Evolutionary conservation across 1,284 basidiomycete species (phyloP).

Genomic region (Hemileia vastatrix): DNA sequence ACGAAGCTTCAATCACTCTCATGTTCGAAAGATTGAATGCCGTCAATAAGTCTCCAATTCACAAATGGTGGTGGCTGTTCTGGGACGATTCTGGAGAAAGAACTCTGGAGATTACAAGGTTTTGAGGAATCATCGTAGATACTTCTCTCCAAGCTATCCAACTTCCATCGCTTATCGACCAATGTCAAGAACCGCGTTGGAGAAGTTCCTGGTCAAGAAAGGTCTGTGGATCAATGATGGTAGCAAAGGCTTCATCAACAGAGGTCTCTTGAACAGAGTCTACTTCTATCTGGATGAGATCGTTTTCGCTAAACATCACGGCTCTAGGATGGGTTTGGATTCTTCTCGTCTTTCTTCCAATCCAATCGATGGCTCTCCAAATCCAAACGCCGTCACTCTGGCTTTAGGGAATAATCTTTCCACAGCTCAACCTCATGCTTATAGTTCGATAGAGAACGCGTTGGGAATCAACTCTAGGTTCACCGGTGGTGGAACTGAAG

Average conservation of each 20-base stretch:
- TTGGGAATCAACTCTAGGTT: neutral
- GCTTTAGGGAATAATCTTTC: neutral
- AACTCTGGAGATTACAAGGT: conserved; percentile 40
- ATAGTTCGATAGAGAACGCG: neutral
- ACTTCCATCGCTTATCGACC: conserved; percentile 67
- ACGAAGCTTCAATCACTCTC: conserved; percentile 51
- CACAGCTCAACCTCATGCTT: neutral
- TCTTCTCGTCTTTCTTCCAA: neutral
- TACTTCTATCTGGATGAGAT: conserved; percentile 65
- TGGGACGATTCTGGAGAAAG: conserved; percentile 53
- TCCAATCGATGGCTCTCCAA: neutral
- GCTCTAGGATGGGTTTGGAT: neutral
- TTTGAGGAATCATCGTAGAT: conserved; percentile 57
- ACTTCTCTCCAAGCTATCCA: conserved; percentile 65
- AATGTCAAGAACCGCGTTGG: conserved; percentile 57
- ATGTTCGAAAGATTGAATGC: conserved; percentile 54
- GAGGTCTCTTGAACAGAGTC: conserved; percentile 63
- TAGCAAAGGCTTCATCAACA: conserved; percentile 53
- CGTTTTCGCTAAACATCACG: conserved; percentile 48
- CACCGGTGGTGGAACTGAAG: neutral
- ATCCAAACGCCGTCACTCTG: neutral
- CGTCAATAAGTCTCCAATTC: conserved; percentile 52
- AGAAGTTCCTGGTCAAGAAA: conserved; percentile 57
- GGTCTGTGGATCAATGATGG: conserved; percentile 53
- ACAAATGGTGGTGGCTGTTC: conserved; percentile 73